These are phyloP conservation scores for Isabelozyma heimii DNA, from an alignment of 805 yeast genomes.

Conservation along the genomic window DNA sequence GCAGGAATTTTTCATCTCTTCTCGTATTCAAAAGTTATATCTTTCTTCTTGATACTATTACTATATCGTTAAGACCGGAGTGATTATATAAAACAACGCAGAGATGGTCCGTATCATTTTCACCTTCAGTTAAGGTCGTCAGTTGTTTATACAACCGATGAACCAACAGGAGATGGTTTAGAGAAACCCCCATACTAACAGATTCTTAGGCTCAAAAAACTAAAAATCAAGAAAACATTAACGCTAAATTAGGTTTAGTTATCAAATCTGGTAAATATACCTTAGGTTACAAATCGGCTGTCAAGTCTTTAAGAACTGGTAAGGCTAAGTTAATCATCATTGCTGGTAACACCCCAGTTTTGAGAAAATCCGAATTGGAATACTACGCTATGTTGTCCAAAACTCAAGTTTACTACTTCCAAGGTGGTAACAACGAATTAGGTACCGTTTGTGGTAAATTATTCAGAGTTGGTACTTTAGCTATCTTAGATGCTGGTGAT, in stretches of 20 bases:
- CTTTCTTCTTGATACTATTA: not conserved
- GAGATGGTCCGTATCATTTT: constrained; percentile 88
- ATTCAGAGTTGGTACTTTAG: constrained; percentile 98
- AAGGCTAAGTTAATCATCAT: constrained; percentile 97
- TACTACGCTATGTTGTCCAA: constrained; percentile 99
- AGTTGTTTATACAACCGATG: too few species aligned
- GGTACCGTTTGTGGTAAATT: constrained; percentile 99
- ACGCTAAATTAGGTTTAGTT: constrained; percentile 96
- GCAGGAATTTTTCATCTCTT: too few species aligned
- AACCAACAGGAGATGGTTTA: not conserved
- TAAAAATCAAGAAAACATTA: constrained; percentile 91
- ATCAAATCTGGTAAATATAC: constrained; percentile 99
- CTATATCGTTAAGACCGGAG: constrained; percentile 76
- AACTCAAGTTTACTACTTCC: constrained; percentile 97
- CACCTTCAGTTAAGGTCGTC: constrained; percentile 1
- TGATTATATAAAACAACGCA: constrained; percentile 68
- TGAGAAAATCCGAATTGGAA: constrained; percentile 99
- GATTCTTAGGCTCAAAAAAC: constrained; percentile 83
- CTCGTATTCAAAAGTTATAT: too few species aligned
- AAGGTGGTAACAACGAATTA: constrained; percentile 99
- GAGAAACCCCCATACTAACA: constrained; percentile 37
- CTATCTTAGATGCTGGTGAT: constrained; percentile 99
- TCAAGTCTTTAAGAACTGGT: constrained; percentile 97
- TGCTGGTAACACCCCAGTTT: constrained; percentile 99
- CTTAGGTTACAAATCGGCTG: constrained; percentile 98